These are phyloP conservation scores for Canavalia ensiformis DNA, from an alignment of 306 rosid species.

Conservation along the genomic window DNA sequence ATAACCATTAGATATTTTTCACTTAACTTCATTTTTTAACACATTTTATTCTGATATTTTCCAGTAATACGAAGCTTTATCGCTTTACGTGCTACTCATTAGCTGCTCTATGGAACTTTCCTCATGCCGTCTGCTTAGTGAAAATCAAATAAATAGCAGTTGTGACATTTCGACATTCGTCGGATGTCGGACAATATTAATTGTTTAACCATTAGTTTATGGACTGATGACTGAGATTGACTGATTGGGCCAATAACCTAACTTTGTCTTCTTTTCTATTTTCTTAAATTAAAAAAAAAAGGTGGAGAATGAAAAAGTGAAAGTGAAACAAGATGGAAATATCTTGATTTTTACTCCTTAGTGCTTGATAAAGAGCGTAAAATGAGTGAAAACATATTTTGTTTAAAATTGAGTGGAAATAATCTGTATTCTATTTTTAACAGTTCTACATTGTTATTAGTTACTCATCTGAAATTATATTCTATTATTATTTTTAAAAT, in stretches of 20 bases:
- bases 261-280: slow-evolving; percentile 25
- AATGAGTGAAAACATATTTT: neutral
- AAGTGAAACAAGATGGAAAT: neutral
- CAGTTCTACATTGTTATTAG: neutral
- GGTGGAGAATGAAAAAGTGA: neutral
- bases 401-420: neutral
- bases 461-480: neutral
- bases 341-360: neutral
- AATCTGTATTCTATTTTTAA: neutral
- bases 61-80: neutral
- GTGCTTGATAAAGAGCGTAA: neutral
- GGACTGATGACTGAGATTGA: slow-evolving; percentile 1
- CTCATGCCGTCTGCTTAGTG: neutral
- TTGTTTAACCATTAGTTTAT: neutral
- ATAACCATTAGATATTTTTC: slow-evolving; percentile 6
- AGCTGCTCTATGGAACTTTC: neutral
- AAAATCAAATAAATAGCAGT: neutral
- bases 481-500: neutral
- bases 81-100: neutral
- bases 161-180: neutral
- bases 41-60: slow-evolving; percentile 7
- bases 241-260: slow-evolving; percentile 39
- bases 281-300: neutral
- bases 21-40: neutral
- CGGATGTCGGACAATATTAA: neutral